Evolutionary conservation across 2,329 filamentous ascomycete genomes (phyloP), one percentile per base, ranked within the genome.

Genomic region (Trichoderma sp.): DNA sequence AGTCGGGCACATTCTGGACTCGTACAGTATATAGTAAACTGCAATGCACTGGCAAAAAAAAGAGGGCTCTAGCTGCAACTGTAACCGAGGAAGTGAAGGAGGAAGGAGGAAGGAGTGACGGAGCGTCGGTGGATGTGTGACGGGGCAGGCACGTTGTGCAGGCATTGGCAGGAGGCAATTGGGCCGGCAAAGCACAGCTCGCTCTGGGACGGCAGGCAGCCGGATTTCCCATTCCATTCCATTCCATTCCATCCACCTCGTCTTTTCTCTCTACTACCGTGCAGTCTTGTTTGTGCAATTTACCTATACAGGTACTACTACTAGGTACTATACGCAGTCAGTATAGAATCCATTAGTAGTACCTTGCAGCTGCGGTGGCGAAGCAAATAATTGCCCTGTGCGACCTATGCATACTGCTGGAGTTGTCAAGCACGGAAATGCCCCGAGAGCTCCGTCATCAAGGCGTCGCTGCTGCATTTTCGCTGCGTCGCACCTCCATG

Each of bases 101-200:
- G 39, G 39, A 45, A 45, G 39, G 39, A 58, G 54, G 53, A n/a
- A 48, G 15, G 54, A 25, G 34, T 59, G 56, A 39, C 35, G 56
- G 25, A 59, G 56, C 56, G 35, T 29, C 25, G 45, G 59, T 32
- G 45, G 19, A 63, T 15, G 32, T 27, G 59, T 45, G 15, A 53
- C 59, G 45, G 48, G 48, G 61, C 61, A 65, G 61, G 64, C 54
- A 66, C 64, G 64, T 66, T 66, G 64, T 25, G 54, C 64, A 52
- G 42, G 42, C 15, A 66, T 66, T 66, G 64, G 64, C 60, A 56
- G 37, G 37, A 22, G n/a, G 10, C 27, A 50, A 39, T 29, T 25
- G 29, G n/a, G 25, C n/a, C n/a, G 37, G 34, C 48, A 25, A 52
- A 54, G 48, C 34, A 22, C 34, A 15, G n/a, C 22, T 56, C 17